Evolutionary conservation across 345 rosid genomes (phyloP).

Genomic region (Moricandia arvensis): DNA sequence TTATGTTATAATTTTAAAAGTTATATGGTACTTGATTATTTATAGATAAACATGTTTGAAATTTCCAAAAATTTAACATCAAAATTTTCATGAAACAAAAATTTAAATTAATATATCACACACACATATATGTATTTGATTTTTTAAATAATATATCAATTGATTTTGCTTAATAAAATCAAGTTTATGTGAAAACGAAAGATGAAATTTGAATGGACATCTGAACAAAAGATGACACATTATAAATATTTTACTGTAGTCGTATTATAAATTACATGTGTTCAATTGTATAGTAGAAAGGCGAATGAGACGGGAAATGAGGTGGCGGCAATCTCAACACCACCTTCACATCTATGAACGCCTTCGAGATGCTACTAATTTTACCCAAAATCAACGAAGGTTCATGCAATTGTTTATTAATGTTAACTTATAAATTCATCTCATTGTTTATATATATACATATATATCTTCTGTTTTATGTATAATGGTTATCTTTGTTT

Average conservation of each 20-base stretch:
- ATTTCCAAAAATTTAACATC: background rate
- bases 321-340: background rate
- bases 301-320: background rate
- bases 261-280: background rate
- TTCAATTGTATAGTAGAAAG: background rate
- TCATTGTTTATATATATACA: no score
- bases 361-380: background rate
- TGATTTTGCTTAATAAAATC: background rate
- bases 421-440: no score
- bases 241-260: background rate
- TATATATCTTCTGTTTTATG: background rate
- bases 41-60: background rate
- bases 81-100: background rate
- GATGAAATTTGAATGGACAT: background rate
- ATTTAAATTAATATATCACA: no score
- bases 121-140: background rate
- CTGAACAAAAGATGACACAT: background rate
- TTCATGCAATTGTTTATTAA: background rate
- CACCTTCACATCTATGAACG: constrained; percentile 8
- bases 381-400: constrained; percentile 18
- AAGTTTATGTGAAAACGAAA: background rate
- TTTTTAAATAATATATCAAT: background rate
- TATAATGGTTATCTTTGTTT: background rate
- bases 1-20: background rate
- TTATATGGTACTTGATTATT: background rate